A percentile compares a stretch with the other conserved stretches of the same genome.
Evolutionary conservation across 257 asterid species (phyloP).

Genomic region (Craterostigma plantagineum): DNA sequence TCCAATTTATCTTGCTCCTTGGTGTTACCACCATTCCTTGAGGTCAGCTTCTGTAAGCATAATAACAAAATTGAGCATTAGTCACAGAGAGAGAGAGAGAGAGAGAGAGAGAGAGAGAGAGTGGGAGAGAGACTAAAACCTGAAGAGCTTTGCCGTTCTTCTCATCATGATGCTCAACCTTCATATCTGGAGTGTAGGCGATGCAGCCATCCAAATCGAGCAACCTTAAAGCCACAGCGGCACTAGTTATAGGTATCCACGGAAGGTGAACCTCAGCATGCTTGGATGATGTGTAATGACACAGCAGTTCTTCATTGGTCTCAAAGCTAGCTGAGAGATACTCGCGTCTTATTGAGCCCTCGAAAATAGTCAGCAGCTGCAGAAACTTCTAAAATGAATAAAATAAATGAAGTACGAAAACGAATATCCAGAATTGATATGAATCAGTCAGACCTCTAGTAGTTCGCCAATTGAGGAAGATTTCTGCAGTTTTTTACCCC

Average conservation of each 20-base stretch:
- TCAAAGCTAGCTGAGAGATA: conserved; percentile 35
- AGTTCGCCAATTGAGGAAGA: conserved; percentile 54
- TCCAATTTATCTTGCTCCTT: no score
- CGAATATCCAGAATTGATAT: neutral
- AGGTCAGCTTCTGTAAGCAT: neutral
- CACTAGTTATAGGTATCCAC: conserved; percentile 62
- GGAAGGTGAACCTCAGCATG: conserved; percentile 28
- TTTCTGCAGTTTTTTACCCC: conserved; percentile 39
- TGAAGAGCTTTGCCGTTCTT: conserved; percentile 40
- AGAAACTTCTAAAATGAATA: conserved; percentile 5
- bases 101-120: neutral
- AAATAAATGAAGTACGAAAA: neutral
- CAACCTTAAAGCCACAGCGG: conserved; percentile 72
- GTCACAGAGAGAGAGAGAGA: neutral
- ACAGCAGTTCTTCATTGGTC: conserved; percentile 38
- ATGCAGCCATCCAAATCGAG: conserved; percentile 63
- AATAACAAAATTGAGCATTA: neutral
- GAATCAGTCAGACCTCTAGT: conserved; percentile 61
- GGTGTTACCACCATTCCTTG: neutral
- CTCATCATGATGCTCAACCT: conserved; percentile 28
- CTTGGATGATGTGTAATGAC: conserved; percentile 11
- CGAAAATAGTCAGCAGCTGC: conserved; percentile 49
- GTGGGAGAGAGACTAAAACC: conserved; percentile 29
- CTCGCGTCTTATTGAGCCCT: conserved; percentile 42
- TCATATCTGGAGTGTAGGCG: conserved; percentile 33